A percentile compares a stretch with the other conserved stretches of the same genome.
These are phyloP conservation scores for Candida suzukii DNA, from an alignment of 805 yeast genomes.

Conservation along the genomic window DNA sequence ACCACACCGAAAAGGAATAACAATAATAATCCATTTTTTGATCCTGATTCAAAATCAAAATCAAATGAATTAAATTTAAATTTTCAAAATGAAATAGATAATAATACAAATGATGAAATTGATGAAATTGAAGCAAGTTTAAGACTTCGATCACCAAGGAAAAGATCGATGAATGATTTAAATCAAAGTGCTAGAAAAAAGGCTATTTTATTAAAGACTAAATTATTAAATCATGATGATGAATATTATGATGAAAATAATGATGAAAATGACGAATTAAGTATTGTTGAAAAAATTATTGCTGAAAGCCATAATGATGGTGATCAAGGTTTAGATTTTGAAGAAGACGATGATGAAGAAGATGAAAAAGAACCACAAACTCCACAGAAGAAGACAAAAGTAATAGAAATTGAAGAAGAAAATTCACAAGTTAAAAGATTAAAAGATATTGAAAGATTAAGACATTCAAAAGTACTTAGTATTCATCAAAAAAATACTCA, in stretches of 20 bases:
- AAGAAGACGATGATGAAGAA: slow-evolving; percentile 11
- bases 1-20: no score
- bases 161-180: slow-evolving; percentile 28
- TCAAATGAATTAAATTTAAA: no score
- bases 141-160: slow-evolving; percentile 39
- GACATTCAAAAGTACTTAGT: no score
- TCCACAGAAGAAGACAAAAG: neutral
- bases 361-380: slow-evolving; percentile 9
- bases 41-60: no score
- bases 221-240: slow-evolving; percentile 19
- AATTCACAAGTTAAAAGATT: neutral
- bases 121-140: slow-evolving; percentile 6
- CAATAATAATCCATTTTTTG: no score
- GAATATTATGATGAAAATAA: slow-evolving; percentile 28
- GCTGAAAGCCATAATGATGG: slow-evolving; percentile 27
- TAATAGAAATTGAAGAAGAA: slow-evolving; percentile 14
- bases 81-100: no score
- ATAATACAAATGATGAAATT: no score
- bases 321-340: slow-evolving; percentile 11
- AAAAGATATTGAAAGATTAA: no score
- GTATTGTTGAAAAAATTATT: slow-evolving; percentile 41
- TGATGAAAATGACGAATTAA: slow-evolving; percentile 36
- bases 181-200: slow-evolving; percentile 43
- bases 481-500: no score
- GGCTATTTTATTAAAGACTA: slow-evolving; percentile 24